phyloP scores from a whole-genome alignment of 768 basidiomycete species.

The Tricholoma furcatifolium region DNA sequence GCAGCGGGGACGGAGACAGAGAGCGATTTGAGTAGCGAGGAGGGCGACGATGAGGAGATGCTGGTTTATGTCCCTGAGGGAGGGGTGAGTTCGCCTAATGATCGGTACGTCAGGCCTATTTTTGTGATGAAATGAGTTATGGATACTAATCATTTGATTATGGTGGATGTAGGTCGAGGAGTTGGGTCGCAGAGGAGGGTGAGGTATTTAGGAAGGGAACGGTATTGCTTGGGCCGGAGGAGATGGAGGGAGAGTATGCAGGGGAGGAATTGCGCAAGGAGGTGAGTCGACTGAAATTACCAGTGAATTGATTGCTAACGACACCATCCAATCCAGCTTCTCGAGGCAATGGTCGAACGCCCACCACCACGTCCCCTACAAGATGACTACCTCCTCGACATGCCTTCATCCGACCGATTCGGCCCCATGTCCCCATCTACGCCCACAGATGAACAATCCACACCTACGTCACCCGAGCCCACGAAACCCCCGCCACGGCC shows the following conservation, averaged over 20 bases:
- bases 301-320: not conserved
- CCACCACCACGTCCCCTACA: constrained; percentile 72
- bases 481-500: constrained; percentile 52
- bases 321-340: constrained; percentile 47
- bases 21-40: constrained; percentile 28
- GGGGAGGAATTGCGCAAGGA: constrained; percentile 87
- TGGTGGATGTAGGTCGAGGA: constrained; percentile 51
- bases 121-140: not conserved
- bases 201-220: constrained; percentile 94
- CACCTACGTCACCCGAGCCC: constrained; percentile 26
- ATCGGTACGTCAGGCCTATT: constrained; percentile 41
- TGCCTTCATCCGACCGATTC: constrained; percentile 11
- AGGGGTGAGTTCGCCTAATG: constrained; percentile 35
- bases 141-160: no score
- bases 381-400: constrained; percentile 58
- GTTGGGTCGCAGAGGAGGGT: constrained; percentile 91
- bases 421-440: no score
- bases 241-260: constrained; percentile 87
- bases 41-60: constrained; percentile 38
- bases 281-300: constrained; percentile 36
- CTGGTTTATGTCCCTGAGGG: constrained; percentile 31
- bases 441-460: constrained; percentile 12
- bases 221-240: constrained; percentile 75
- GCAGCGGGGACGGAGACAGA: constrained; percentile 46
- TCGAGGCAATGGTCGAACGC: constrained; percentile 85